Evolutionary conservation across 176 grass and related monocot species (phyloP), one percentile per base, ranked within the genome.

Genomic region (Eremochloa ophiuroides): DNA sequence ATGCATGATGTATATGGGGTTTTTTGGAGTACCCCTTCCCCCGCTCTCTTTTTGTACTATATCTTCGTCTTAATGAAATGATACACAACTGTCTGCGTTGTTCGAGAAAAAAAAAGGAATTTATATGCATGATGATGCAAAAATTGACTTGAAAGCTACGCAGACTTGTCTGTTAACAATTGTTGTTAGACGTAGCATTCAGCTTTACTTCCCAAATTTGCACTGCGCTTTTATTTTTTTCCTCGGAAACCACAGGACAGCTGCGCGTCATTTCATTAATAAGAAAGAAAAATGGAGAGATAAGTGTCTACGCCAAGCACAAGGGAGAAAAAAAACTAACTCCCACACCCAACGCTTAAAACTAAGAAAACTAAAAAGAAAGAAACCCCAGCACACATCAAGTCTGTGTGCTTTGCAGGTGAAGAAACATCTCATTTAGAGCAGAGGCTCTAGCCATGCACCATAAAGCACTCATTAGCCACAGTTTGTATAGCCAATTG

Each of bases 221-320:
- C 71, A 75, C 62, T 83, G 37, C 46, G 70, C 64, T n/a, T n/a
- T n/a, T n/a, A 53, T 11, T 58, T 25, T 44, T 56, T 56, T 56
- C 20, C 22, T 56, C 22, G 51, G 23, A 23, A 20, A 23, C n/a
- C 2, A 8, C 22, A 23, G 51, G 51, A 56, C 22, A 56, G 22
- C 51, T 58, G n/a, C 10, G n/a, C 25, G n/a, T 58, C n/a, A 56
- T 56, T 56, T 23, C 51, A 56, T 56, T 56, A 55, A 43, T 10
- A n/a, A 55, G 51, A 55, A 55, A 22, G 18, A 56, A 56, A 56
- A 56, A 56, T 7, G 22, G 20, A 56, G 51, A 55, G 51, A 51
- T 7, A 51, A 20, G 6, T 22, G 48, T 50, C 47, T 51, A 51
- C 17, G 20, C 48, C 1, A 18, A 22, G 18, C 22, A 51, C 48